Conservation (phyloP, 768 basidiomycete species). For the Lactarius hatsudake region DNA sequence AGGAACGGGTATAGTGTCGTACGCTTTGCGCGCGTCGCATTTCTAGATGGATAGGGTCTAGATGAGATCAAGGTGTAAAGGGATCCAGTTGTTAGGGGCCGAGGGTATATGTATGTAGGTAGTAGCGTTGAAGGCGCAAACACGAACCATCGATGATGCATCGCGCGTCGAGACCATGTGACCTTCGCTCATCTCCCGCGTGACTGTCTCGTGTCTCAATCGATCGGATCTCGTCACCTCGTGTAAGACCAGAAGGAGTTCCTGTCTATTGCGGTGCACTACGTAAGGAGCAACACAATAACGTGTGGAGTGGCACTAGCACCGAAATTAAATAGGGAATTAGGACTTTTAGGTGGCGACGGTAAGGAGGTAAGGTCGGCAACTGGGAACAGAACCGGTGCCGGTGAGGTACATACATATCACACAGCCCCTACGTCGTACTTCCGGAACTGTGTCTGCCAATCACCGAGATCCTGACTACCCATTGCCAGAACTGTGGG, state of each 20-base stretch:
- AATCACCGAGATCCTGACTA: slow-evolving; percentile 70
- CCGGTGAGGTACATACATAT: background rate
- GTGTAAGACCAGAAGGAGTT: background rate
- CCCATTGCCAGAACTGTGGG: slow-evolving; percentile 86
- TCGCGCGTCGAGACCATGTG: slow-evolving; percentile 16
- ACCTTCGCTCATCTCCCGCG: background rate
- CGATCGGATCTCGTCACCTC: background rate
- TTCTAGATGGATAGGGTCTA: background rate
- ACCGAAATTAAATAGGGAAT: background rate
- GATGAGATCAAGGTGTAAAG: background rate
- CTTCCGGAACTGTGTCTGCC: slow-evolving; percentile 57
- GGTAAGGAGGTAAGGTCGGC: background rate
- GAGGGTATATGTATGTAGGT: slow-evolving; percentile 5
- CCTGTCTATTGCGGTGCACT: background rate
- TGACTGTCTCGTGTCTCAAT: background rate
- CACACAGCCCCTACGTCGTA: slow-evolving; percentile 54
- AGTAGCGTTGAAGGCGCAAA: background rate
- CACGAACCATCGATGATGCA: background rate
- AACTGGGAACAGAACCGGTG: background rate
- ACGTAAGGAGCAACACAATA: background rate
- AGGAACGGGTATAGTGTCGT: slow-evolving; percentile 22
- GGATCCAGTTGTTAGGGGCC: background rate
- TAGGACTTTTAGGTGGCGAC: background rate
- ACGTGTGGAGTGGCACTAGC: background rate
- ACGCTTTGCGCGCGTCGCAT: slow-evolving; percentile 28